These are phyloP conservation scores for Furcasterigmium sp. DNA, from an alignment of 2,329 filamentous ascomycete species.

Conservation along the genomic window DNA sequence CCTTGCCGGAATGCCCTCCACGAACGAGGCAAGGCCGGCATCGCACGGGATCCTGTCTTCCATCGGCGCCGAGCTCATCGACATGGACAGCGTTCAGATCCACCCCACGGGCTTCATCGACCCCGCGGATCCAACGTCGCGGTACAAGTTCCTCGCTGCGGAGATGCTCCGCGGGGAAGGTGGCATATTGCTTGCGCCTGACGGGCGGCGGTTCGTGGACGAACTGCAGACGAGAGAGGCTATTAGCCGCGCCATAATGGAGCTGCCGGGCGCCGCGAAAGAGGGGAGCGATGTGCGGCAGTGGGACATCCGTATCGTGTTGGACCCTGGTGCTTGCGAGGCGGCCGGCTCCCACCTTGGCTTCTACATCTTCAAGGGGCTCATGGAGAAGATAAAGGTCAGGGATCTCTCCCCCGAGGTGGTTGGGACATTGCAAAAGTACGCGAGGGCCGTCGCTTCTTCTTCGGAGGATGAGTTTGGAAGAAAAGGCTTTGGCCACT, in stretches of 20 bases:
- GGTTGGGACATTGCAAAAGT: conserved; percentile 40
- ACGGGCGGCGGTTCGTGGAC: conserved; percentile 53
- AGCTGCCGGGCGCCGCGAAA: conserved; percentile 17
- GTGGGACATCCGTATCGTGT: conserved; percentile 53
- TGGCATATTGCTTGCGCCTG: conserved; percentile 44
- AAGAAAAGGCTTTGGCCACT: conserved; percentile 47
- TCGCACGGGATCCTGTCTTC: conserved; percentile 37
- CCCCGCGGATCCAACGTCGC: conserved; percentile 33
- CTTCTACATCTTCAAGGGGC: conserved; percentile 59
- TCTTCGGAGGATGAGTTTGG: conserved; percentile 36
- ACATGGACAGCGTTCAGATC: conserved; percentile 55
- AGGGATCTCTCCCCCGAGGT: conserved; percentile 36
- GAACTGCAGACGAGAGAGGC: conserved; percentile 56
- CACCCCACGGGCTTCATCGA: conserved; percentile 63
- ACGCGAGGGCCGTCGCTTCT: conserved; percentile 37
- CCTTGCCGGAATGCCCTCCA: conserved; percentile 54
- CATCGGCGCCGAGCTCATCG: conserved; percentile 36
- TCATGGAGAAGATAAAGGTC: conserved; percentile 52
- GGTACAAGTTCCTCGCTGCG: conserved; percentile 58
- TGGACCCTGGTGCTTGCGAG: conserved; percentile 53
- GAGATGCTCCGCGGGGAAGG: conserved; percentile 60
- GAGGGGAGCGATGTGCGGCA: conserved; percentile 29
- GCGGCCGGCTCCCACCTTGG: conserved; percentile 50
- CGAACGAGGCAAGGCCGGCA: conserved; percentile 54
- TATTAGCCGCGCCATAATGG: conserved; percentile 48